Conservation (phyloP, 768 basidiomycete genomes). For the Kwoniella europaea region DNA sequence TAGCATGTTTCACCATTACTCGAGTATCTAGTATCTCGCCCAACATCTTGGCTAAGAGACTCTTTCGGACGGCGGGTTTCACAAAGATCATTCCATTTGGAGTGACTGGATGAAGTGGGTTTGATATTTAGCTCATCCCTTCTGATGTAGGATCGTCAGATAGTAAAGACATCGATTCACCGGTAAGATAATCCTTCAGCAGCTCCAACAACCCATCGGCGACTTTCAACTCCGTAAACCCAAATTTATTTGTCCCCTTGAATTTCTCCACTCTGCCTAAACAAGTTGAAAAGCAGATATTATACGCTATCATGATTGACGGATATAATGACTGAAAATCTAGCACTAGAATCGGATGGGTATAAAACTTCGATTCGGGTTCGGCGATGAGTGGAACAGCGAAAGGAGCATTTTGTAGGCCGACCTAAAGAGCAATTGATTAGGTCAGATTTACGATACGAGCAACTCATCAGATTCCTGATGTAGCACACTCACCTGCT, state of each 20-base stretch:
- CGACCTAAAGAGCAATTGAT: constrained; percentile 67
- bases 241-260: constrained; percentile 84
- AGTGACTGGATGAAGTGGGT: constrained; percentile 68
- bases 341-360: constrained; percentile 85
- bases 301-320: constrained; percentile 97
- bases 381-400: constrained; percentile 92
- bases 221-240: constrained; percentile 73
- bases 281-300: constrained; percentile 85
- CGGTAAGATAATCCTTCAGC: constrained; percentile 75
- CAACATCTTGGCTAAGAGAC: constrained; percentile 87
- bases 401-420: constrained; percentile 92
- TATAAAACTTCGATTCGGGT: constrained; percentile 89
- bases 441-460: background rate
- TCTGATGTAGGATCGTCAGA: too few species aligned
- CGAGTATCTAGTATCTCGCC: constrained; percentile 89
- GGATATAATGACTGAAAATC: constrained; percentile 98
- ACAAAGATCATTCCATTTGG: constrained; percentile 96
- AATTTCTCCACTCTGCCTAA: constrained; percentile 86
- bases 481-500: constrained; percentile 66
- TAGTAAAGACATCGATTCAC: constrained; percentile 60
- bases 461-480: too few species aligned
- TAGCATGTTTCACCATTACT: constrained; percentile 96
- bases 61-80: constrained; percentile 79
- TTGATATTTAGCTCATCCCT: background rate
- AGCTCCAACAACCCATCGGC: constrained; percentile 71